phyloP scores from a whole-genome alignment of 192 early-diverging fungal genomes.

The Umbelopsis vinacea region DNA sequence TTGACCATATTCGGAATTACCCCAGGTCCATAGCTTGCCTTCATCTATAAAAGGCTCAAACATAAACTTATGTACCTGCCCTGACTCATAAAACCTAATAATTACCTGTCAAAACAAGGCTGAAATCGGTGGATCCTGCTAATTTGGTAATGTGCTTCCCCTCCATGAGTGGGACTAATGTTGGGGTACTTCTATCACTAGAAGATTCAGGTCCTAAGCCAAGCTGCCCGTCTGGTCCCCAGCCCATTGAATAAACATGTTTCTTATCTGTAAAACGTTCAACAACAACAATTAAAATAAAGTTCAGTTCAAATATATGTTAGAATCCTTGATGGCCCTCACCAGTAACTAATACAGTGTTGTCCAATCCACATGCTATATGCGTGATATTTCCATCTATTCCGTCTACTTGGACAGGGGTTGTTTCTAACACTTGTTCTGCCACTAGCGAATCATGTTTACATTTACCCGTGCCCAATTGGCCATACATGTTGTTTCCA shows the following conservation, averaged over 20 bases:
- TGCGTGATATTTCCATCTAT: slow-evolving; percentile 46
- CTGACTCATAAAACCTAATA: background rate
- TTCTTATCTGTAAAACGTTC: slow-evolving; percentile 35
- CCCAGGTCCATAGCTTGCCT: slow-evolving; percentile 69
- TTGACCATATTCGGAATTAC: slow-evolving; percentile 79
- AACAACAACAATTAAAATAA: background rate
- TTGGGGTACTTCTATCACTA: slow-evolving; percentile 47
- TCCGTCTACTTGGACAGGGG: slow-evolving; percentile 29
- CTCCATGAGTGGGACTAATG: slow-evolving; percentile 48
- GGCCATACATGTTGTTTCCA: slow-evolving; percentile 73
- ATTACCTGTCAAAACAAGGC: slow-evolving; percentile 55
- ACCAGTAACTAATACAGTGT: slow-evolving; percentile 66
- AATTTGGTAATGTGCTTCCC: slow-evolving; percentile 49
- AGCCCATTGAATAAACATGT: slow-evolving; percentile 71
- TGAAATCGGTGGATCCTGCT: slow-evolving; percentile 70
- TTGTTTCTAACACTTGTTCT: slow-evolving; percentile 29
- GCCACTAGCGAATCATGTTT: slow-evolving; percentile 33
- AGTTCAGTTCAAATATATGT: background rate
- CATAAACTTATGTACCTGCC: background rate
- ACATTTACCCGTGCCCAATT: slow-evolving; percentile 58
- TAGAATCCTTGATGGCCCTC: background rate
- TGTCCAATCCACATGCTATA: slow-evolving; percentile 72
- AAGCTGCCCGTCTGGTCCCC: slow-evolving; percentile 79
- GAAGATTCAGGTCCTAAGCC: slow-evolving; percentile 56
- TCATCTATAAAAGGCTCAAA: slow-evolving; percentile 34